A percentile compares a stretch with the other conserved stretches of the same genome.
These are phyloP conservation scores for Lichina pygmaea DNA, from an alignment of 495 filamentous ascomycete species.

Conservation along the genomic window DNA sequence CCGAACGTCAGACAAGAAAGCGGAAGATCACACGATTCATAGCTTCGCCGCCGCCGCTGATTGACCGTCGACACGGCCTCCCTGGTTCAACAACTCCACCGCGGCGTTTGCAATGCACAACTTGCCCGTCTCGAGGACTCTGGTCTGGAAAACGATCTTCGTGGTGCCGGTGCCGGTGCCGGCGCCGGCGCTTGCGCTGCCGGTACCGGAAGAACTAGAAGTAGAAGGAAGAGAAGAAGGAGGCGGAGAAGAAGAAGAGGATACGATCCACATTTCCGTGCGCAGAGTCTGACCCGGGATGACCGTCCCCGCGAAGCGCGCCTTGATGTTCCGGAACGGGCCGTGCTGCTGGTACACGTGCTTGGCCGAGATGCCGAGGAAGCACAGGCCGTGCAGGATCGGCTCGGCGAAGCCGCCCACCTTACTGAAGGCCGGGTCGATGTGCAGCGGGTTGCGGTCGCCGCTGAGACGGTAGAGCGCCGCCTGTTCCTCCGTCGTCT, in stretches of 20 bases:
- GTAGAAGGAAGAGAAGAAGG: too few relatives aligned
- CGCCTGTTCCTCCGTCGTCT: conserved; percentile 81
- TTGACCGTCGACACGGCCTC: too few relatives aligned
- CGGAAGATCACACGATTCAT: too few relatives aligned
- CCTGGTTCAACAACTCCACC: conserved; percentile 32
- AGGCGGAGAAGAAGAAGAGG: too few relatives aligned
- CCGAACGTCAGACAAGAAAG: too few relatives aligned
- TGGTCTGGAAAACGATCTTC: conserved; percentile 74
- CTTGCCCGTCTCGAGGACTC: conserved; percentile 91
- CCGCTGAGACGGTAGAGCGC: conserved; percentile 85
- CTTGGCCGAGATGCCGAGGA: conserved; percentile 78
- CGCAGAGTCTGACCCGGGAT: conserved; percentile 78
- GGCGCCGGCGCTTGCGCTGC: conserved; percentile 37
- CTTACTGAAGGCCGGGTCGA: conserved; percentile 85
- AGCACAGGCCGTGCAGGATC: conserved; percentile 89
- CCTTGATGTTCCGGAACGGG: conserved; percentile 79
- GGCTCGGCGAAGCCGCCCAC: conserved; percentile 88
- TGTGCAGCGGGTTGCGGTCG: conserved; percentile 82
- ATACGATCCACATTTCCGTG: conserved; percentile 68
- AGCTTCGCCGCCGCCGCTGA: too few relatives aligned
- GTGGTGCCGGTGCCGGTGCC: not conserved
- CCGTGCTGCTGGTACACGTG: conserved; percentile 69
- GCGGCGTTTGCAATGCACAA: conserved; percentile 69
- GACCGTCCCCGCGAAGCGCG: conserved; percentile 81
- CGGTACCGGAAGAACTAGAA: not conserved